Base-by-base conservation (phyloP, 2,329 filamentous ascomycete species). In the Aspergillus pseudoterreus region DNA sequence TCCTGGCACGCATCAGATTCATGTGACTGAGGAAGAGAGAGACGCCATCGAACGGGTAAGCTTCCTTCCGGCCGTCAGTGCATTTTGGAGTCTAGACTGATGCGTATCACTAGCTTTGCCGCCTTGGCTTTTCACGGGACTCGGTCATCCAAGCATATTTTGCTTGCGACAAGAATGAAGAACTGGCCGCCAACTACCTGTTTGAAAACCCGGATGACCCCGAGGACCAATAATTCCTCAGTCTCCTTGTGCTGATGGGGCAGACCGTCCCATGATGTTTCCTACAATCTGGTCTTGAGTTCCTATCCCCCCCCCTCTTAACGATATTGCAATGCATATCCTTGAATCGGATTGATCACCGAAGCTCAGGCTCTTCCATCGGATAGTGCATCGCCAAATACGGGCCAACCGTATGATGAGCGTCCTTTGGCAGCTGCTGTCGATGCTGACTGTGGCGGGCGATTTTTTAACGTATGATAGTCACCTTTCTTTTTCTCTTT, bases 121-220 rank as follows among this genome's bases (percentile, higher is more conserved):
- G 88, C 57, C 85, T 99, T 42, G 94, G 94, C 33, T 99, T 99
- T 70, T 85, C 92, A 63, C 86, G 92, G 54, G 91, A 97, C 63
- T 84, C 91, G 63, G 94, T 94, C 47, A 96, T 97, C 61, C 92
- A 99, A 75, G 94, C 94, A 22, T 99, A 97, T 76, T 99, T 99
- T 70, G 94, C 94, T 32, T 99, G 94, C 73, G 94, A 99, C 75
- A 99, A 97, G 82, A 97, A 99, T 72, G 94, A 99, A 75, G 94
- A 99, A 74, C 81, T 99, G 47, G 94, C 94, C 0, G 94, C 94
- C 58, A 99, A 99, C 75, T 97, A 96, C 74, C 80, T 99, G 54
- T 99, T 99, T 68, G 94, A 99, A 64, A 91, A 97, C 75, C 92
- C 92, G 9, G 91, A 95, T 55, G 92, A 96, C 44, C 86, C 89